phyloP scores from a whole-genome alignment of 441 rosid species.

The Populus hybrid region DNA sequence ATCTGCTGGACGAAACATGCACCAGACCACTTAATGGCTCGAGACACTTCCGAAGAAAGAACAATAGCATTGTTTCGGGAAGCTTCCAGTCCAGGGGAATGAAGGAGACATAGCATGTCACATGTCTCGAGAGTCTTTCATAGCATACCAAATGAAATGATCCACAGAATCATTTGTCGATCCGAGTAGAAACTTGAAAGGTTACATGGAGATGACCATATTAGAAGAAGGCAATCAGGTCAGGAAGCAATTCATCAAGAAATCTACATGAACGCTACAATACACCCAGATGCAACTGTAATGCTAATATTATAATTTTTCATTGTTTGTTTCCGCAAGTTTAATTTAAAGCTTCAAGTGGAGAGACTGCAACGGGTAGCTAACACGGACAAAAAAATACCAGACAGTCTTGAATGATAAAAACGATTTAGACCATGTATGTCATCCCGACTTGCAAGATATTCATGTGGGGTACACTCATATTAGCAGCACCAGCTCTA shows the following conservation, averaged over 20 bases:
- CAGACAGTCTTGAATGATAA: neutral
- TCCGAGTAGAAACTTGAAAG: neutral
- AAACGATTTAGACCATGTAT: slow-evolving; percentile 62
- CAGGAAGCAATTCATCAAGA: neutral
- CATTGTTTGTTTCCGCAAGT: neutral
- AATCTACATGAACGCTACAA: neutral
- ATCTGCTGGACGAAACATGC: no score
- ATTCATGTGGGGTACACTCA: slow-evolving; percentile 89
- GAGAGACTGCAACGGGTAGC: neutral
- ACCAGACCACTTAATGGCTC: no score
- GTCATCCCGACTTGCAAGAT: slow-evolving; percentile 86
- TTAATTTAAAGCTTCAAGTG: neutral
- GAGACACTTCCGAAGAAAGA: no score
- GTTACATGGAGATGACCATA: neutral
- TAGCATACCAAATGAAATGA: no score
- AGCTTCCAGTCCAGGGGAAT: no score
- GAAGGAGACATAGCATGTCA: no score
- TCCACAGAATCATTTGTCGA: no score
- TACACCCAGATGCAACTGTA: neutral
- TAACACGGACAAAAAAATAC: neutral
- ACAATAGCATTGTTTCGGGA: no score
- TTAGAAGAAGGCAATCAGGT: neutral
- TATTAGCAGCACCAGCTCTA: slow-evolving; percentile 74
- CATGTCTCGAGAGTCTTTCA: no score
- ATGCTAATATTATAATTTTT: neutral